A percentile compares a stretch with the other conserved stretches of the same genome.
Evolutionary conservation across 1,284 basidiomycete species (phyloP).

Genomic region (Vanrija sp.): DNA sequence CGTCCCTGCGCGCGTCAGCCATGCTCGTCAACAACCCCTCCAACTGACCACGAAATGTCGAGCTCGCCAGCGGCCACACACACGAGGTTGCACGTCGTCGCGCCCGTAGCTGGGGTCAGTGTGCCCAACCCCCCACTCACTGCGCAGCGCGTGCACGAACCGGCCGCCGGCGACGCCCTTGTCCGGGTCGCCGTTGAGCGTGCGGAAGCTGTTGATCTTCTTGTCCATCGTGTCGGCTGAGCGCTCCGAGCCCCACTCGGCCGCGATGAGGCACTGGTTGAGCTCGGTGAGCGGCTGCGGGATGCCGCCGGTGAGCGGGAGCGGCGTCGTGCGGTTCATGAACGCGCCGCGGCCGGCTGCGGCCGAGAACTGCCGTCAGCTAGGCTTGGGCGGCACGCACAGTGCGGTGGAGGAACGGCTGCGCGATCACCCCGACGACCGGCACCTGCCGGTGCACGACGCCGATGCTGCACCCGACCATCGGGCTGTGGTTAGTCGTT

Average conservation of each 20-base stretch:
- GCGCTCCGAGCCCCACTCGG: conserved; percentile 89
- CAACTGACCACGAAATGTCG: conserved; percentile 63
- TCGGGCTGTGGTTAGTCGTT: conserved; percentile 28
- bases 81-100: conserved; percentile 73
- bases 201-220: conserved; percentile 67
- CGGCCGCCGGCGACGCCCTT: conserved; percentile 68
- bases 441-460: conserved; percentile 74
- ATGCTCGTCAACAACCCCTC: neutral
- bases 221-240: conserved; percentile 56
- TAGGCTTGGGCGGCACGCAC: conserved; percentile 41
- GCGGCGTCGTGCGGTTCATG: conserved; percentile 57
- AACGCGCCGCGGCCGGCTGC: conserved; percentile 73
- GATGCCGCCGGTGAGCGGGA: conserved; percentile 69
- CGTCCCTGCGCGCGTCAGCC: conserved; percentile 47
- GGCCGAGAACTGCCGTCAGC: conserved; percentile 63
- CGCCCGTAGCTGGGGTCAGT: conserved; percentile 56
- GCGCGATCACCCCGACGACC: conserved; percentile 81
- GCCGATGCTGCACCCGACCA: conserved; percentile 64
- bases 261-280: conserved; percentile 72
- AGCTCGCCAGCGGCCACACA: conserved; percentile 78
- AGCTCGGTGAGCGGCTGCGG: conserved; percentile 70
- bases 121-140: conserved; percentile 15
- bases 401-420: conserved; percentile 80
- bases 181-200: conserved; percentile 69
- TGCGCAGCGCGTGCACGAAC: conserved; percentile 82